A percentile compares a stretch with the other conserved stretches of the same genome.
phyloP scores from a whole-genome alignment of 441 rosid genomes.

The Flueggea neowawraea region DNA sequence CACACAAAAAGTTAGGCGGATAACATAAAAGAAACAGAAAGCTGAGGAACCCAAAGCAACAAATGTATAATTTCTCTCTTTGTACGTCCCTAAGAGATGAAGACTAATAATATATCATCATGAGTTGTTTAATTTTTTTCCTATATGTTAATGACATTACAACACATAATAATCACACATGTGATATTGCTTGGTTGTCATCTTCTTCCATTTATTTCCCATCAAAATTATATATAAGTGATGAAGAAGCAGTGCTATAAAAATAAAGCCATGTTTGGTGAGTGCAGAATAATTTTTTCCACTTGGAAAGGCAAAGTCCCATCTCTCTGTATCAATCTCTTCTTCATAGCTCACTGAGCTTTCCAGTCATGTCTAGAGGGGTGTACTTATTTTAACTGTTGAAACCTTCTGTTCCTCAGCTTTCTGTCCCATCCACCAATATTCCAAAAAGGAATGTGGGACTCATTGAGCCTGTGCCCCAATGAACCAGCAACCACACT shows the following conservation, averaged over 20 bases:
- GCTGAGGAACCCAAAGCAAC: conserved; percentile 31
- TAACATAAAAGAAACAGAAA: conserved; percentile 25
- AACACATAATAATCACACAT: no score
- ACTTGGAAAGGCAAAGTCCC: no score
- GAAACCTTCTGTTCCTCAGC: conserved; percentile 75
- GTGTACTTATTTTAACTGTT: conserved; percentile 58
- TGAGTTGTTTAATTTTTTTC: no score
- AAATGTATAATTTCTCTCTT: background rate
- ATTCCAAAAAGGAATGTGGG: conserved; percentile 63
- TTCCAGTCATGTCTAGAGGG: conserved; percentile 45
- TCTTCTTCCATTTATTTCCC: conserved; percentile 9
- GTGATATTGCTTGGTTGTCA: conserved; percentile 1
- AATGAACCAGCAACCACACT: conserved; percentile 32
- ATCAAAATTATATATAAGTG: conserved; percentile 3
- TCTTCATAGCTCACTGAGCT: conserved; percentile 20
- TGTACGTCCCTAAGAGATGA: conserved; percentile 27
- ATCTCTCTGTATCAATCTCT: conserved; percentile 35
- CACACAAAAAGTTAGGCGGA: conserved; percentile 10
- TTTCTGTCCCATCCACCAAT: conserved; percentile 92
- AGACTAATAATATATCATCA: conserved; percentile 8
- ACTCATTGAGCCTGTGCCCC: conserved; percentile 53
- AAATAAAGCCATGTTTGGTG: background rate
- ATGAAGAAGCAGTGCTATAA: background rate
- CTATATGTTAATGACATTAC: no score
- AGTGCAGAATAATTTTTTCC: conserved; percentile 24